Base-by-base conservation (phyloP, 192 early-diverging fungal species). In the Entomortierella parvispora region DNA sequence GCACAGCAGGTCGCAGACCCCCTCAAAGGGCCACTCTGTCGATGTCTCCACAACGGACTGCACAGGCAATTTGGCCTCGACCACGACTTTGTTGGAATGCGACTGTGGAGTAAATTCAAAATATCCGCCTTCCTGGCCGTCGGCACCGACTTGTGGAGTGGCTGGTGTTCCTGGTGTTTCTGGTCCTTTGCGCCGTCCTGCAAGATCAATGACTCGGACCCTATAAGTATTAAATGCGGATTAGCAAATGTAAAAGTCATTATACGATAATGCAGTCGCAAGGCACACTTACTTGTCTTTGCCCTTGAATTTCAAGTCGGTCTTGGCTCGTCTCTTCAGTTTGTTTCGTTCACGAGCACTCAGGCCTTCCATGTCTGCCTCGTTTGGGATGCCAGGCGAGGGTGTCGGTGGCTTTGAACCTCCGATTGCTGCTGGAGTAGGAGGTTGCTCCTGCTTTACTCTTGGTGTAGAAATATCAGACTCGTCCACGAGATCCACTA, bases 271-370 rank as follows among this genome's bases (percentile, higher is more conserved):
- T 54, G 33, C 71, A 17, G n/a, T 2, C 29, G 17, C 20, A 9
- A 3, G 26, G 1, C 6, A 28, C 8, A 25, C 57, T 45, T 88
- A 91, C 90, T 92, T 94, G 69, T 87, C 88, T 82, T 89, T 89
- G 33, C 81, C 83, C 69, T 90, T 89, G 34, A 90, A 87, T 69
- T 93, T 94, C 22, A 89, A 87, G 18, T 91, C 93, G 45, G 87
- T 80, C 62, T 92, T 95, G 54, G 90, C 86, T 68, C 94, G 97
- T 58, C 97, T 88, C 79, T 99, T 99, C 26, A 95, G 75, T 66
- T 83, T 87, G 68, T 95, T 94, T 47, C 91, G 84, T 78, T 98
- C 95, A 25, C 97, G 89, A 4, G 94, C 93, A 55, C 93, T 95
- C 50, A 99, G 84, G 22, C 93, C 94, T 31, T 84, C 85, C 87